Conservation (phyloP, 1,284 basidiomycete genomes). For the Rhodotorula sp. region DNA sequence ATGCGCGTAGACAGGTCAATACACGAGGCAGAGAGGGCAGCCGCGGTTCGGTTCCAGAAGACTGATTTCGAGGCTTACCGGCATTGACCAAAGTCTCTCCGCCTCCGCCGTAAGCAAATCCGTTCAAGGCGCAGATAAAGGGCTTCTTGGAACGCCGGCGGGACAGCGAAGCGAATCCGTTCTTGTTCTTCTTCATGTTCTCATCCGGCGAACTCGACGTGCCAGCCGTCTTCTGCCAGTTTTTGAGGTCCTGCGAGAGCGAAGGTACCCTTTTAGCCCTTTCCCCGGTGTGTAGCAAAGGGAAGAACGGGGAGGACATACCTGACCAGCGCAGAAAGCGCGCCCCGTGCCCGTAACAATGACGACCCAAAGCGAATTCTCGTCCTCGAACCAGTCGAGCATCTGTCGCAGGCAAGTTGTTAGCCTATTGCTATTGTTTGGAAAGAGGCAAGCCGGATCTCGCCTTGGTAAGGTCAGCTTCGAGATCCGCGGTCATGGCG, state of each 20-base stretch:
- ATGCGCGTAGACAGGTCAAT: neutral
- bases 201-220: constrained; percentile 7
- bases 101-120: constrained; percentile 75
- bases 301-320: constrained; percentile 49
- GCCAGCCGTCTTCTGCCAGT: constrained; percentile 28
- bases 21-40: neutral
- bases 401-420: constrained; percentile 7
- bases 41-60: neutral
- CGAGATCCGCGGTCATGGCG: constrained; percentile 57
- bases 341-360: constrained; percentile 74
- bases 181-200: constrained; percentile 45
- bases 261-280: too few relatives aligned
- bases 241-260: constrained; percentile 29
- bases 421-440: too few relatives aligned
- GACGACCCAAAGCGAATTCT: constrained; percentile 69
- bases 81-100: constrained; percentile 76
- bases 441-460: too few relatives aligned
- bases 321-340: constrained; percentile 76
- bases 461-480: constrained; percentile 13
- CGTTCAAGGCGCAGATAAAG: constrained; percentile 77
- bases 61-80: constrained; percentile 1
- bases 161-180: constrained; percentile 76
- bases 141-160: constrained; percentile 66
- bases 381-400: constrained; percentile 73
- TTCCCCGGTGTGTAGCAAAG: neutral